Percentiles rank a stretch among this genome's conserved stretches.
phyloP scores from a whole-genome alignment of 2,329 filamentous ascomycete genomes.

The Neopestalotiopsis rosae region DNA sequence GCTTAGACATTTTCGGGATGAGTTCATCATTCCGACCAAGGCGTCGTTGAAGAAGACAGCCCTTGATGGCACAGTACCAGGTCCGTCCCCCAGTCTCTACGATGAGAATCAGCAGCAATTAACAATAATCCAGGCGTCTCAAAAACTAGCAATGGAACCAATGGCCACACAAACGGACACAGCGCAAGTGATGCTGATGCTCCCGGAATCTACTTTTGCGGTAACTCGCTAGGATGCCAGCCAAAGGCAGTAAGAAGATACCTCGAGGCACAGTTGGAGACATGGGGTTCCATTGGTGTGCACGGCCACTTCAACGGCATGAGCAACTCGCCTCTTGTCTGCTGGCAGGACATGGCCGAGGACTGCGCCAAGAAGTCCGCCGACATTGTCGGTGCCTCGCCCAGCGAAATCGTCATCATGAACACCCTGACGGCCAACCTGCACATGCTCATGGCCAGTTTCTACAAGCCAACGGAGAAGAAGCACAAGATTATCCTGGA shows the following conservation, averaged over 20 bases:
- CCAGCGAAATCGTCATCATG: slow-evolving; percentile 84
- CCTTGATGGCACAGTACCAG: slow-evolving; percentile 50
- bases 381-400: slow-evolving; percentile 74
- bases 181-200: slow-evolving; percentile 31
- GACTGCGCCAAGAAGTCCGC: slow-evolving; percentile 73
- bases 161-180: slow-evolving; percentile 29
- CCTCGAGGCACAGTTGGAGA: slow-evolving; percentile 80
- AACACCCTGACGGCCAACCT: slow-evolving; percentile 83
- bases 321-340: slow-evolving; percentile 68
- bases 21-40: slow-evolving; percentile 81
- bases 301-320: slow-evolving; percentile 80
- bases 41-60: slow-evolving; percentile 70
- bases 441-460: slow-evolving; percentile 82
- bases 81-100: slow-evolving; percentile 32
- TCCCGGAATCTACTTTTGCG: slow-evolving; percentile 76
- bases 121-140: slow-evolving; percentile 2
- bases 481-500: slow-evolving; percentile 85
- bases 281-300: slow-evolving; percentile 85
- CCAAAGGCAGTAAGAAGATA: slow-evolving; percentile 84
- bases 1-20: slow-evolving; percentile 64
- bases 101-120: not conserved
- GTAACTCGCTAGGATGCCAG: slow-evolving; percentile 88
- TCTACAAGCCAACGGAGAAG: slow-evolving; percentile 72
- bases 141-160: slow-evolving; percentile 31
- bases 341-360: slow-evolving; percentile 82